A percentile compares a stretch with the other conserved stretches of the same genome.
Evolutionary conservation across 2,329 filamentous ascomycete species (phyloP).

Genomic region (Diaporthe caulivora): DNA sequence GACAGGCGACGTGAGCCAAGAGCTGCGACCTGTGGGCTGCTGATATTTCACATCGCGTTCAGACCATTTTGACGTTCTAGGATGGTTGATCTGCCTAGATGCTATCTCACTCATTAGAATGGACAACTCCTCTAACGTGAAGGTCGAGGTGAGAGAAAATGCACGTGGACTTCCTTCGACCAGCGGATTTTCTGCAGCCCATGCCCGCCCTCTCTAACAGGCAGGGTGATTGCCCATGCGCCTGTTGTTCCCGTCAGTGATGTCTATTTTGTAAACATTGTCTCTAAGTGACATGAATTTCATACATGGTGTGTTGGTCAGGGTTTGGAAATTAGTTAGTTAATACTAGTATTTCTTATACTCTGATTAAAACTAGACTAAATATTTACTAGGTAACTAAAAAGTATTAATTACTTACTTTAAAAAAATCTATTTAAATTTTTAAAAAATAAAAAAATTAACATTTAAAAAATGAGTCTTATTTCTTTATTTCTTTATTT

Average conservation of each 20-base stretch:
- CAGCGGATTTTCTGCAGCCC: not conserved
- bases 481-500: too few relatives aligned
- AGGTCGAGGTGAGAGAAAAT: not conserved
- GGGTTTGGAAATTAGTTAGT: too few relatives aligned
- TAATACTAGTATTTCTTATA: too few relatives aligned
- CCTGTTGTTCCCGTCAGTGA: not conserved
- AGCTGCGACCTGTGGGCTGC: not conserved
- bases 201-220: not conserved
- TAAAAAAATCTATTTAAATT: too few relatives aligned
- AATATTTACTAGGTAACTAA: too few relatives aligned
- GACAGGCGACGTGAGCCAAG: not conserved
- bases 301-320: not conserved
- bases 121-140: not conserved
- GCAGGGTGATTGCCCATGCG: not conserved
- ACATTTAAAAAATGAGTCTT: too few relatives aligned
- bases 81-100: not conserved
- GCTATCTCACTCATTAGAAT: not conserved
- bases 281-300: not conserved
- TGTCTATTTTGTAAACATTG: not conserved
- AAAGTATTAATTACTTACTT: too few relatives aligned
- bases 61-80: not conserved
- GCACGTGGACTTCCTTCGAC: not conserved
- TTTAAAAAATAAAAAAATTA: too few relatives aligned
- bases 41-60: not conserved
- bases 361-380: too few relatives aligned